Base-by-base conservation (phyloP, 202 grass and related monocot genomes). In the Digitaria exilis region DNA sequence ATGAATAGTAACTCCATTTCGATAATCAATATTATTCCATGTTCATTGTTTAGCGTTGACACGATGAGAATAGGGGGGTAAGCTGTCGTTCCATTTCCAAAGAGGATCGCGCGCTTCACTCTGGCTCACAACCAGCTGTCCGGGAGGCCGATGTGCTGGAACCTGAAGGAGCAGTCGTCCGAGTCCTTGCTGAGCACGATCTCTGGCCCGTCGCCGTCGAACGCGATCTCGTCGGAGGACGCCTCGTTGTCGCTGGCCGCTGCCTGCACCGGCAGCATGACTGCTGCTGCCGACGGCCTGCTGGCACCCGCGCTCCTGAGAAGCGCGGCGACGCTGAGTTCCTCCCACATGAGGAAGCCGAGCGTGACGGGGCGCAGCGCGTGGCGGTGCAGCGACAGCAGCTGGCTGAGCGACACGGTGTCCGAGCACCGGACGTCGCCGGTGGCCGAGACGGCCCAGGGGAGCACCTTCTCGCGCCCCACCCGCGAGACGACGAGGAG, bases 371-470 rank as follows among this genome's bases (percentile, higher is more conserved):
- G 91, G n/a, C 60, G 86, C 49, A 88, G 59, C 2, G 87, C 84
- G n/a, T 90, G 88, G 30, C 85, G 91, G 73, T 90, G 91, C 58
- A 93, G 61, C 3, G 91, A 86, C 15, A 93, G 88, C 14, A 83
- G 87, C 74, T 93, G 88, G 82, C 91, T 90, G 43, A 93, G 78
- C 9, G 91, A 93, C 62, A 93, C 91, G 1, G 91, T 90, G 79
- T 93, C 88, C 0, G 82, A 82, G 82, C 88, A 93, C 31, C 86
- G 81, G 81, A 93, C 70, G 46, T 87, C 88, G 4, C 91, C 88
- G 0, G 78, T 67, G 10, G 88, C 83, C 15, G 91, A 75, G 17
- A 86, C 91, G 68, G 85, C 89, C 85, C 91, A 93, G 3, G 91
- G 91, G 13, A 77, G 75, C 56, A 63, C 75, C 75, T 77, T 77